A percentile compares a stretch with the other conserved stretches of the same genome.
Evolutionary conservation across 441 rosid species (phyloP).

Genomic region (Macaranga tanarius): DNA sequence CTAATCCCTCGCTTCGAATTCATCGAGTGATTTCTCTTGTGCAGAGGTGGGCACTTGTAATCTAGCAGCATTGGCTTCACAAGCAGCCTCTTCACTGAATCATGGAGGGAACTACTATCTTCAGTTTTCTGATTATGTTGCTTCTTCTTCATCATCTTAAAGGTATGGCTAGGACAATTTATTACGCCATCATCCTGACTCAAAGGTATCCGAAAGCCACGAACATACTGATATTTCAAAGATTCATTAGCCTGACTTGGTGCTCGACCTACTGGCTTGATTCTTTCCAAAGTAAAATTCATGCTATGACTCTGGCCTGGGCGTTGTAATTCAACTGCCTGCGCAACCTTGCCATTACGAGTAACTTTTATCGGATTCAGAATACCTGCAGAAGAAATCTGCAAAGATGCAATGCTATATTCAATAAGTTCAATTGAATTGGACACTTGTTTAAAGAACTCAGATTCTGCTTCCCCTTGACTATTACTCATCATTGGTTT

Average conservation of each 20-base stretch:
- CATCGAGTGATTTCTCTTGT: neutral
- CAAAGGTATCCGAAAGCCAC: constrained; percentile 28
- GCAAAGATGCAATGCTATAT: constrained; percentile 39
- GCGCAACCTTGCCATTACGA: neutral
- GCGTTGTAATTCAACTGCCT: neutral
- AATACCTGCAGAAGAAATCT: constrained; percentile 32
- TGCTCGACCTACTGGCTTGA: neutral
- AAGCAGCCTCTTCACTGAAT: constrained; percentile 14
- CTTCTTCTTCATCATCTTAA: neutral
- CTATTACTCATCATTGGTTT: neutral
- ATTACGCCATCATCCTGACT: neutral
- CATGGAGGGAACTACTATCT: neutral
- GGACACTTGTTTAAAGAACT: constrained; percentile 32
- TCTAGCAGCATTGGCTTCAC: constrained; percentile 36
- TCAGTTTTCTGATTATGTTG: neutral
- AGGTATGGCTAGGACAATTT: neutral
- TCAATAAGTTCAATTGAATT: constrained; percentile 39
- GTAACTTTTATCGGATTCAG: neutral
- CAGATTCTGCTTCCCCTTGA: neutral
- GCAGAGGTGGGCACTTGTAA: constrained; percentile 27
- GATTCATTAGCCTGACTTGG: constrained; percentile 17
- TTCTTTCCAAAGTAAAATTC: constrained; percentile 8
- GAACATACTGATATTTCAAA: constrained; percentile 20
- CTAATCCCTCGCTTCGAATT: neutral
- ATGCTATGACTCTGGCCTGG: constrained; percentile 1